These are phyloP conservation scores for Atkinsonella texensis DNA, from an alignment of 2,329 filamentous ascomycete species.

Conservation along the genomic window DNA sequence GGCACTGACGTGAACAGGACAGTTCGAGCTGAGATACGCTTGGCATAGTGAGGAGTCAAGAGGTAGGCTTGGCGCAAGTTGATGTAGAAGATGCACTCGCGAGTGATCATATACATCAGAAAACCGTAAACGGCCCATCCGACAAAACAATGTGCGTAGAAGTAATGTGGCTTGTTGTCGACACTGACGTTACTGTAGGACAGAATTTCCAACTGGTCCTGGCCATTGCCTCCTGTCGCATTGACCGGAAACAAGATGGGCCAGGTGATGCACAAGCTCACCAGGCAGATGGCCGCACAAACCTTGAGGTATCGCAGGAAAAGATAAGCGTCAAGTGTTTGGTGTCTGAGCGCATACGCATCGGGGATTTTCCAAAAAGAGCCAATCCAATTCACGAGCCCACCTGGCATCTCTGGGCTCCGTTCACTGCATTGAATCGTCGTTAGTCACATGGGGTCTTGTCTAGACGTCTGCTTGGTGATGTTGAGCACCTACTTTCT, in stretches of 20 bases:
- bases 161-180: conserved; percentile 46
- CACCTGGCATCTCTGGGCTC: conserved; percentile 41
- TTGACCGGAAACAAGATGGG: conserved; percentile 78
- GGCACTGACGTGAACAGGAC: conserved; percentile 89
- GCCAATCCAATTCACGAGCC: conserved; percentile 49
- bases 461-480: too few species aligned
- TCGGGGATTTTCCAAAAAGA: conserved; percentile 55
- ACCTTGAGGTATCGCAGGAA: conserved; percentile 79
- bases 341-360: conserved; percentile 71
- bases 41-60: conserved; percentile 71
- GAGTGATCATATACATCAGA: conserved; percentile 76
- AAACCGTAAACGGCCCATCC: conserved; percentile 80
- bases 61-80: conserved; percentile 89
- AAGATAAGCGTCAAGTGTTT: conserved; percentile 79
- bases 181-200: conserved; percentile 31
- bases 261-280: conserved; percentile 73
- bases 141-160: conserved; percentile 71
- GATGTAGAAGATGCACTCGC: conserved; percentile 87
- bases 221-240: conserved; percentile 59
- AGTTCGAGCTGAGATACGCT: conserved; percentile 77
- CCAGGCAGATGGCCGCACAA: conserved; percentile 62
- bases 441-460: background rate
- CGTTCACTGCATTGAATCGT: conserved; percentile 31
- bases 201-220: conserved; percentile 46
- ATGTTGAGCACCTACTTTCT: conserved; percentile 25